Conservation (phyloP, 225 moss, liverwort and hornwort genomes). For the Pseudisothecium myosuroides region DNA sequence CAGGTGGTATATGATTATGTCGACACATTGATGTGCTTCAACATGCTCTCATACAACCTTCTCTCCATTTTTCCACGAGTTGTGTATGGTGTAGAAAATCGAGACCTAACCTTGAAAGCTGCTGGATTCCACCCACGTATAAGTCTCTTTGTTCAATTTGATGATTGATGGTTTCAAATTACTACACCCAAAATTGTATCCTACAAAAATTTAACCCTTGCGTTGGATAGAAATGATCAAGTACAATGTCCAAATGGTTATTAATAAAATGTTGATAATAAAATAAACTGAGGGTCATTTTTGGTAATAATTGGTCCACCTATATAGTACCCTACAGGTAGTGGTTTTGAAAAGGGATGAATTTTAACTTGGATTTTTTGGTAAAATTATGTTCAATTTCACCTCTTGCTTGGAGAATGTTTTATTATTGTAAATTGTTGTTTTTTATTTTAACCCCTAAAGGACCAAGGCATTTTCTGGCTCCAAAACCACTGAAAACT, state of each 20-base stretch:
- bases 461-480: no score
- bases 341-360: fast-evolving
- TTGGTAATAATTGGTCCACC: not conserved
- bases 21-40: constrained; percentile 59
- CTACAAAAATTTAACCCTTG: fast-evolving
- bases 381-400: not conserved
- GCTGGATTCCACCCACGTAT: constrained; percentile 52
- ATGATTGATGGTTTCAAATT: constrained; percentile 1
- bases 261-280: no score
- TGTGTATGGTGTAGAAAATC: constrained; percentile 38
- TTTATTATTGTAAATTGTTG: not conserved
- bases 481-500: no score
- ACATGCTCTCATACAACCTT: constrained; percentile 51
- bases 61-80: constrained; percentile 64
- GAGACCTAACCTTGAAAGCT: constrained; percentile 44
- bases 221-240: not conserved
- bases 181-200: fast-evolving
- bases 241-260: not conserved
- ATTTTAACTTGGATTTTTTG: not conserved
- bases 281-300: not conserved
- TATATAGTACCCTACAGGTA: fast-evolving
- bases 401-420: not conserved
- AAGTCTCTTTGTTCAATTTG: constrained; percentile 62
- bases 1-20: constrained; percentile 77
- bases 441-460: no score